Evolutionary conservation across 768 basidiomycete genomes (phyloP).

Genomic region (Mycena alexandri): DNA sequence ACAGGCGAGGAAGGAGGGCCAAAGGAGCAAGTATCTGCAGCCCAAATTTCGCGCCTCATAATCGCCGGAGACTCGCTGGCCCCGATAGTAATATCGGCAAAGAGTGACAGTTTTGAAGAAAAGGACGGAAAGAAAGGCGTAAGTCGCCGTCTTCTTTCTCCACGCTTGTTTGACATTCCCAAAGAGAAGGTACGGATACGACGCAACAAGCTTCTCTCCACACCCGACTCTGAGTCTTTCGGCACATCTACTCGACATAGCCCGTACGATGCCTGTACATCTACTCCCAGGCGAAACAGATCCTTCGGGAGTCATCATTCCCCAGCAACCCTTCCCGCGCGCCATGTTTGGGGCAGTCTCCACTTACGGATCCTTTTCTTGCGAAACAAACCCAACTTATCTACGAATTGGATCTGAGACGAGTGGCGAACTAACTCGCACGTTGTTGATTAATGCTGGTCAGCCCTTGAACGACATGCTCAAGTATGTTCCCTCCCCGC

Average conservation of each 20-base stretch:
- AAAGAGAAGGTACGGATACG: conserved; percentile 77
- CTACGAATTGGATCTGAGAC: conserved; percentile 66
- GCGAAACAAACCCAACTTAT: conserved; percentile 93
- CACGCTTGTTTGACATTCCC: conserved; percentile 26
- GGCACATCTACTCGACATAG: conserved; percentile 79
- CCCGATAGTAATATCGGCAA: conserved; percentile 52
- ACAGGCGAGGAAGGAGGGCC: conserved; percentile 83
- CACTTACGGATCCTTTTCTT: conserved; percentile 71
- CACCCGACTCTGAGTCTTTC: conserved; percentile 82
- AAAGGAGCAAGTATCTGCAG: conserved; percentile 72
- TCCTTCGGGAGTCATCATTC: conserved; percentile 89
- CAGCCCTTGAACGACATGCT: conserved; percentile 96
- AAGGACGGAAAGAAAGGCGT: conserved; percentile 69
- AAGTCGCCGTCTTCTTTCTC: conserved; percentile 41
- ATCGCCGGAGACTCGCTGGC: conserved; percentile 92
- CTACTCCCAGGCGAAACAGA: conserved; percentile 90
- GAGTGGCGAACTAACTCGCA: conserved; percentile 54
- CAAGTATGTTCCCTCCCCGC: conserved; percentile 86
- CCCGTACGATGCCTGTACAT: conserved; percentile 84
- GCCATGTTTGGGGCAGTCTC: conserved; percentile 86
- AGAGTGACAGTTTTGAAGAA: conserved; percentile 48
- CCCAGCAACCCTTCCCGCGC: conserved; percentile 93
- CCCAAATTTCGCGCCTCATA: conserved; percentile 86
- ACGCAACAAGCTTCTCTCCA: conserved; percentile 74
- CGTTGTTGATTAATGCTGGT: conserved; percentile 88